Percentiles rank a stretch among this genome's conserved stretches.
phyloP scores from a whole-genome alignment of 2,329 filamentous ascomycete genomes.

The Cyphellophora europaea region DNA sequence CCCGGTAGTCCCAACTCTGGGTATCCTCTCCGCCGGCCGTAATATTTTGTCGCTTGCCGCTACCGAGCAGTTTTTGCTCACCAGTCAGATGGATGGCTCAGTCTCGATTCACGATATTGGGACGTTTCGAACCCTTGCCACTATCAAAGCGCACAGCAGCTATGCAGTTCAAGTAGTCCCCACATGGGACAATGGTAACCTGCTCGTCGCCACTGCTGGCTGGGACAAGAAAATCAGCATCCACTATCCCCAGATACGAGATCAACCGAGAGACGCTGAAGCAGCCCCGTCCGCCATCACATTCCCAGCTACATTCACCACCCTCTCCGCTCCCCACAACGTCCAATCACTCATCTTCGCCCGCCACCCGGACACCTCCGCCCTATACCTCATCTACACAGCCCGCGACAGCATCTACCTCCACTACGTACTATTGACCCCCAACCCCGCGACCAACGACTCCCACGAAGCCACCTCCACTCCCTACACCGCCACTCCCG shows the following conservation, averaged over 20 bases:
- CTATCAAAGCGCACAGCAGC: constrained; percentile 46
- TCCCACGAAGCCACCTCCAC: neutral
- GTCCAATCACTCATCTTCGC: constrained; percentile 50
- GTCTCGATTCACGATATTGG: constrained; percentile 38
- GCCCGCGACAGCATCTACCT: constrained; percentile 50
- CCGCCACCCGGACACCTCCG: constrained; percentile 35
- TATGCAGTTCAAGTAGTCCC: constrained; percentile 43
- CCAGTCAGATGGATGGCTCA: constrained; percentile 51
- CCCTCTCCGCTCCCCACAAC: constrained; percentile 39
- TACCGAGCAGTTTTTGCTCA: constrained; percentile 35
- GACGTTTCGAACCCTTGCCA: constrained; percentile 22
- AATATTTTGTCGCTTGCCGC: constrained; percentile 36
- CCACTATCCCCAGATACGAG: constrained; percentile 29
- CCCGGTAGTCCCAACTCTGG: constrained; percentile 9
- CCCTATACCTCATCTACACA: constrained; percentile 43
- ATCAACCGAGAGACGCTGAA: constrained; percentile 1
- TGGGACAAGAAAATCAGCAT: constrained; percentile 51
- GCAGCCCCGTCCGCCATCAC: constrained; percentile 3
- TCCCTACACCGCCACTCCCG: constrained; percentile 27
- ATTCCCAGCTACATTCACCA: constrained; percentile 21
- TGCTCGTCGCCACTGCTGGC: constrained; percentile 43
- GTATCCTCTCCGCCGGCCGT: constrained; percentile 8
- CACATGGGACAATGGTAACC: constrained; percentile 8
- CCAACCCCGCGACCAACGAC: constrained; percentile 13
- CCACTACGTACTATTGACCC: constrained; percentile 41